Percentiles rank a stretch among this genome's conserved stretches.
phyloP scores from a whole-genome alignment of 2,329 filamentous ascomycete genomes.

The Aspergillus sp. region DNA sequence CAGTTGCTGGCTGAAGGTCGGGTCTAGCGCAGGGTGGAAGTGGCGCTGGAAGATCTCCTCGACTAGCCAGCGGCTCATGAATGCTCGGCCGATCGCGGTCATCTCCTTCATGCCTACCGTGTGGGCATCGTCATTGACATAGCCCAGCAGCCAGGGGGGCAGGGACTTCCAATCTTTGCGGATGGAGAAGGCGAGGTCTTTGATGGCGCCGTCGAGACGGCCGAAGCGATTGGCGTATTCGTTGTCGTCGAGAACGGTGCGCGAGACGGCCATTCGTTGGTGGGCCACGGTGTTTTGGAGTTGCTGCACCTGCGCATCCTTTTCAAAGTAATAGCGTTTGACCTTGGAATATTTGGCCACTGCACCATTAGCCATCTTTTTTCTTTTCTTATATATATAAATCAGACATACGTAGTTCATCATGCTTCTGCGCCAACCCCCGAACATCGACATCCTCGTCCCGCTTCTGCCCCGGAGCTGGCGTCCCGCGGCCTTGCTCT shows the following conservation, averaged over 20 bases:
- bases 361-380: constrained; percentile 30
- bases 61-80: constrained; percentile 81
- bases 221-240: constrained; percentile 87
- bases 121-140: constrained; percentile 76
- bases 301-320: constrained; percentile 80
- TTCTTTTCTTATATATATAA: constrained; percentile 2
- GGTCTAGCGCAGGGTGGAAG: constrained; percentile 84
- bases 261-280: constrained; percentile 87
- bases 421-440: constrained; percentile 36
- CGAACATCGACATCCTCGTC: constrained; percentile 37
- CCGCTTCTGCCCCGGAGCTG: constrained; percentile 36
- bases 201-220: constrained; percentile 85
- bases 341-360: constrained; percentile 97
- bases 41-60: constrained; percentile 85
- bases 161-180: constrained; percentile 85
- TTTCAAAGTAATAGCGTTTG: constrained; percentile 94
- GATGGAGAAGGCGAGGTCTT: constrained; percentile 90
- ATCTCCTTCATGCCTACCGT: constrained; percentile 91
- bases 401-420: constrained; percentile 31
- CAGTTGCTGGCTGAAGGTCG: constrained; percentile 64
- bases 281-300: constrained; percentile 96
- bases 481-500: constrained; percentile 42
- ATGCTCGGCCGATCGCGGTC: constrained; percentile 85
- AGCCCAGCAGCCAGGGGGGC: constrained; percentile 69
- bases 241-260: constrained; percentile 88